phyloP scores from a whole-genome alignment of 805 yeast species.

The Starmera pachycereana region DNA sequence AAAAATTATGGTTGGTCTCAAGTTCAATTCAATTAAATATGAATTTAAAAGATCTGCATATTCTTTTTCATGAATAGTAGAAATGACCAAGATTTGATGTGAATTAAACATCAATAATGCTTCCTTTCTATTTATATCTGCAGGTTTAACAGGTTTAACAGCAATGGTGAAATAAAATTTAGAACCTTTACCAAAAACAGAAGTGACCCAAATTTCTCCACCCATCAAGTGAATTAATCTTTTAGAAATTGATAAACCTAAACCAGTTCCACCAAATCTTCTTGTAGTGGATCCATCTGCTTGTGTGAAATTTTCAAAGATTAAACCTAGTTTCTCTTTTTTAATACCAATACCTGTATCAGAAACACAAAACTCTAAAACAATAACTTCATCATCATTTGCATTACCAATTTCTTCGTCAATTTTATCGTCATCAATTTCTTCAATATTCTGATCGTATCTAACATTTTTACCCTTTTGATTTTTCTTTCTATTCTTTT shows the following conservation, averaged over 20 bases:
- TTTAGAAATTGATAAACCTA: slow-evolving; percentile 81
- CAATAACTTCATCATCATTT: slow-evolving; percentile 26
- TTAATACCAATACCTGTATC: slow-evolving; percentile 91
- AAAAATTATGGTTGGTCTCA: slow-evolving; percentile 51
- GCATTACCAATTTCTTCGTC: slow-evolving; percentile 1
- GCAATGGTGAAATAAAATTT: slow-evolving; percentile 74
- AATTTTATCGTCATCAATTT: slow-evolving; percentile 18
- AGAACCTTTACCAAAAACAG: slow-evolving; percentile 72
- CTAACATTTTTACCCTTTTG: too few species aligned
- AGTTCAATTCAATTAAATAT: slow-evolving; percentile 42
- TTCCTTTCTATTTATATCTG: slow-evolving; percentile 54
- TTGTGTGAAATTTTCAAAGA: slow-evolving; percentile 84
- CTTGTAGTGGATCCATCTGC: slow-evolving; percentile 92
- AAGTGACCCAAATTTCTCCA: slow-evolving; percentile 87
- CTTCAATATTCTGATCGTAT: neutral
- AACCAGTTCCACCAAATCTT: slow-evolving; percentile 89
- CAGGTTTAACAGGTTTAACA: slow-evolving; percentile 58
- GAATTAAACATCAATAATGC: slow-evolving; percentile 60
- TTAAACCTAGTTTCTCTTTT: slow-evolving; percentile 72
- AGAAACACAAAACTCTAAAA: slow-evolving; percentile 74
- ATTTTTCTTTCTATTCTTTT: too few species aligned
- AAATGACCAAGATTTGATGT: slow-evolving; percentile 61
- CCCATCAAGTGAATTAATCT: slow-evolving; percentile 87
- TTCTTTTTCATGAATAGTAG: slow-evolving; percentile 46
- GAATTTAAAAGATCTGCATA: slow-evolving; percentile 42